phyloP scores from a whole-genome alignment of 306 rosid genomes.

The Acmispon strigosus region DNA sequence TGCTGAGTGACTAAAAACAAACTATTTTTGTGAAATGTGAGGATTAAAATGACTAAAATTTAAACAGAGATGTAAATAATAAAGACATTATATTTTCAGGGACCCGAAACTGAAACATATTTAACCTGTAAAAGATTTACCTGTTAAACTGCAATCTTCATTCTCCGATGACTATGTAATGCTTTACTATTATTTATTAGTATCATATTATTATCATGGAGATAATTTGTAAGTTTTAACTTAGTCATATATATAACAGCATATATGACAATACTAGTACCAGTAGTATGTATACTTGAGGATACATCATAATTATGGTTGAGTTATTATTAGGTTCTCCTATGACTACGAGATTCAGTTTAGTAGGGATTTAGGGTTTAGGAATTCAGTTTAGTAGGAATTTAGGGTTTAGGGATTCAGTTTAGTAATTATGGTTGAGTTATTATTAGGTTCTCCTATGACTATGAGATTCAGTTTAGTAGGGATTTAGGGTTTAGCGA shows the following conservation, averaged over 20 bases:
- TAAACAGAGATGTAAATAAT: too few relatives aligned
- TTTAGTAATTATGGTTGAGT: neutral
- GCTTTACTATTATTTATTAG: too few relatives aligned
- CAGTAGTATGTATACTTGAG: neutral
- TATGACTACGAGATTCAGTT: neutral
- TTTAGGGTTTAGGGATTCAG: too few relatives aligned
- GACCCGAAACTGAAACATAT: too few relatives aligned
- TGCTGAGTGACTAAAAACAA: too few relatives aligned
- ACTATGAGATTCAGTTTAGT: neutral
- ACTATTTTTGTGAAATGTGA: too few relatives aligned
- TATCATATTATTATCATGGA: too few relatives aligned
- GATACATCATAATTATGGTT: neutral
- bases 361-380: neutral
- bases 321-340: neutral
- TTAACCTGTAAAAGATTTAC: too few relatives aligned
- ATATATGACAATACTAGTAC: neutral
- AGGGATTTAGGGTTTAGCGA: neutral
- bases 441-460: neutral
- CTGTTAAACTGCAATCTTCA: neutral
- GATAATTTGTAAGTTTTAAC: too few relatives aligned
- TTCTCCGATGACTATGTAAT: neutral
- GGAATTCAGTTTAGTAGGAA: neutral
- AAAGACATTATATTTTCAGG: too few relatives aligned
- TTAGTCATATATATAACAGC: too few relatives aligned
- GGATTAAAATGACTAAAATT: too few relatives aligned